These are phyloP conservation scores for Juncus effusus DNA, from an alignment of 176 grass and related monocot genomes.

Conservation along the genomic window DNA sequence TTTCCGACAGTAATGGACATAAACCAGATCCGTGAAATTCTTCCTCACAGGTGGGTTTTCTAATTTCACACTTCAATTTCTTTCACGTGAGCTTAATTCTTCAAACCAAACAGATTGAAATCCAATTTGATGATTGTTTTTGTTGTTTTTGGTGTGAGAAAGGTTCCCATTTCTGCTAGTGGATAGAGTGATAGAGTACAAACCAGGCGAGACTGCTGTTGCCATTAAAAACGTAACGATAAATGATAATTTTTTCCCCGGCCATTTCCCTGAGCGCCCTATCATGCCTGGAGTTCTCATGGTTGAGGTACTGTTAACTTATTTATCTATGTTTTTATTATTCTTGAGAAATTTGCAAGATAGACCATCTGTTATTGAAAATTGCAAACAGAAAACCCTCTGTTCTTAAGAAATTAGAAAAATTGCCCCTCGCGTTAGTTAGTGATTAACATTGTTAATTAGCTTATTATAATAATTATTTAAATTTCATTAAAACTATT, in stretches of 20 bases:
- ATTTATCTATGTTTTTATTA: constrained; percentile 5
- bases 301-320: constrained; percentile 29
- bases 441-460: too few relatives aligned
- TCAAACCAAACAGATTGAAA: not conserved
- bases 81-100: not conserved
- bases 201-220: constrained; percentile 42
- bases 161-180: constrained; percentile 85
- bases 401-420: too few relatives aligned
- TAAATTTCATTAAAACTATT: too few relatives aligned
- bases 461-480: too few relatives aligned
- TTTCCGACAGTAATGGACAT: constrained; percentile 49
- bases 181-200: constrained; percentile 89
- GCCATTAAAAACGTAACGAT: constrained; percentile 86
- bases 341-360: not conserved
- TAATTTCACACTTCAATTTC: not conserved
- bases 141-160: not conserved
- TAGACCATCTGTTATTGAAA: too few relatives aligned
- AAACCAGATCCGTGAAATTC: constrained; percentile 47
- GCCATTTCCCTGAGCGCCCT: constrained; percentile 59
- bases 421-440: too few relatives aligned
- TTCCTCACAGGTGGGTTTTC: constrained; percentile 44
- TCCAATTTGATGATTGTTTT: constrained; percentile 5
- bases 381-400: too few relatives aligned
- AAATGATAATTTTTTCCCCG: constrained; percentile 94
- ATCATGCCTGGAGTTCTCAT: constrained; percentile 86